These are phyloP conservation scores for Magnolia sinica DNA, from an alignment of 164 flowering plant genomes.

Conservation along the genomic window DNA sequence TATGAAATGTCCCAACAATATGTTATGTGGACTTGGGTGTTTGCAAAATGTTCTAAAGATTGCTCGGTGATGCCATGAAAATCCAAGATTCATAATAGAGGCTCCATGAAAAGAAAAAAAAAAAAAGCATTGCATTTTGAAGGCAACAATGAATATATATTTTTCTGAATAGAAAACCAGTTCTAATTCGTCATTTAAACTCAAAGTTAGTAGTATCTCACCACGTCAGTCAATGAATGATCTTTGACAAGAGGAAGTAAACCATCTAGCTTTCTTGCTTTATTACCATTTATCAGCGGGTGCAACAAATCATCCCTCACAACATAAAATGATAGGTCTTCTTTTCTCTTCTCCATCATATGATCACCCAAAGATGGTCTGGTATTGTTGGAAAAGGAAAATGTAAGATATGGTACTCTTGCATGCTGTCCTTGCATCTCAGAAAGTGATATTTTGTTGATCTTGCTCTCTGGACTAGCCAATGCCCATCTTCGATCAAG, in stretches of 20 bases:
- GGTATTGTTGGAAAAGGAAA: conserved; percentile 40
- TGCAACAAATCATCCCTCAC: conserved; percentile 94
- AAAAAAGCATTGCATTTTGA: neutral
- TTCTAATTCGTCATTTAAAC: conserved; percentile 3
- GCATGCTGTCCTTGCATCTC: conserved; percentile 11
- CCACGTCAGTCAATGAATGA: conserved; percentile 75
- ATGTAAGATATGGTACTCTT: conserved; percentile 16
- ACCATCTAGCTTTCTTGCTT: conserved; percentile 84
- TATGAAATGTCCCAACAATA: conserved; percentile 33
- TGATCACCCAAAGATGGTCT: conserved; percentile 42
- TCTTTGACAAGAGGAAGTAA: conserved; percentile 78
- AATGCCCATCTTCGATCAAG: conserved; percentile 79
- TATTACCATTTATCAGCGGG: conserved; percentile 89
- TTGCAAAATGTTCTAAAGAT: no score
- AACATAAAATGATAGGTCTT: conserved; percentile 53
- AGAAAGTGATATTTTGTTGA: conserved; percentile 55
- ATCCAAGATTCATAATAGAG: neutral
- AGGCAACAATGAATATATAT: neutral
- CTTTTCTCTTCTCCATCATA: conserved; percentile 20
- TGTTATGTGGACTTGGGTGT: conserved; percentile 18
- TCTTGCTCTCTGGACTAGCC: conserved; percentile 52
- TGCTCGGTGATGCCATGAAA: no score
- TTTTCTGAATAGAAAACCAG: neutral
- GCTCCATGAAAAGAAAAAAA: neutral
- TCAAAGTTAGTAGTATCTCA: conserved; percentile 30